Base-by-base conservation (phyloP, 192 early-diverging fungal genomes). In the Geranomyces variabilis region DNA sequence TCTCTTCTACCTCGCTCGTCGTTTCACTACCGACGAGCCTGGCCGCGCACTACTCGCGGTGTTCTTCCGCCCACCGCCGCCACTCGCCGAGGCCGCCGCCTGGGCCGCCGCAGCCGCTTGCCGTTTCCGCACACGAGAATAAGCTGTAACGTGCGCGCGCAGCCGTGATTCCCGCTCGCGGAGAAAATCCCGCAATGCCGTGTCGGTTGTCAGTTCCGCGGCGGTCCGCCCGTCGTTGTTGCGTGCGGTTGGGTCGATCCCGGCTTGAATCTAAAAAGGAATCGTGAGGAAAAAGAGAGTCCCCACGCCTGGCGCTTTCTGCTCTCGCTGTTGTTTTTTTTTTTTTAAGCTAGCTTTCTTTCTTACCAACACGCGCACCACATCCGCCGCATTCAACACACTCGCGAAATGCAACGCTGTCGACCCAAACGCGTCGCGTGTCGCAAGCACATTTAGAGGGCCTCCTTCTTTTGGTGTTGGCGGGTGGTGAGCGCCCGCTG, bases 341-440 rank as follows among this genome's bases (percentile, higher is more conserved):
- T 13, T 47, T 10, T 10, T 47, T 19, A 47, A 47, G 12, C 19
- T 47, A 13, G 19, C 46, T 10, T 47, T 47, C 46, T 47, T 47
- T 47, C 46, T 47, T 66, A 72, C 70, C 70, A 72, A 43, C 19
- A 60, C 60, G 19, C 36, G 26, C 7, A 31, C 70, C 21, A 64
- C 62, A 47, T 47, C 70, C 47, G 22, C 24, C 13, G 28, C 12
- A 33, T 65, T 65, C 7, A 46, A 29, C 24, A 72, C 70, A 56
- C 70, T 72, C 10, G 70, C 70, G 34, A 72, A 72, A 33, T 72
- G 70, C 47, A 72, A 36, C 26, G 70, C 46, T 0, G 70, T 72
- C 15, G 46, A 53, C n/a, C 70, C 70, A 55, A 72, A 72, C 47
- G 34, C 28, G 44, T 72, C 70, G 13, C 45, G 30, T 6, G 31